phyloP scores from a whole-genome alignment of 1,284 basidiomycete species.

The Fomitopsis schrenkii region DNA sequence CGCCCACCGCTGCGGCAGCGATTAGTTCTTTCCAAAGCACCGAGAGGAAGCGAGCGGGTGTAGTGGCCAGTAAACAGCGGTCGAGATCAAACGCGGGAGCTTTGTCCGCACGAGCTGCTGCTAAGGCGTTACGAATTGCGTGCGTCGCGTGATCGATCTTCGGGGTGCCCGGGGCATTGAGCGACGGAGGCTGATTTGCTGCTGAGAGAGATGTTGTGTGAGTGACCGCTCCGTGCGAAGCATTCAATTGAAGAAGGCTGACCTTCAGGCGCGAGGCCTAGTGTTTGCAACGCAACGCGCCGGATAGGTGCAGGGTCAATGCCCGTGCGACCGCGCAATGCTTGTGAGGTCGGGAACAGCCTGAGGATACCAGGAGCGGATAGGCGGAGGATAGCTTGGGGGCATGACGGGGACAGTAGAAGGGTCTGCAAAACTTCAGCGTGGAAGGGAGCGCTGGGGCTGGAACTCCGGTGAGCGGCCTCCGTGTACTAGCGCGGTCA shows the following conservation, averaged over 20 bases:
- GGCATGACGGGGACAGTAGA: slow-evolving; percentile 59
- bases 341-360: slow-evolving; percentile 39
- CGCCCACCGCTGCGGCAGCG: slow-evolving; percentile 45
- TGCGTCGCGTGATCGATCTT: slow-evolving; percentile 44
- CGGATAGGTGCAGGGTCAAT: slow-evolving; percentile 42
- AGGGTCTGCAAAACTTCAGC: slow-evolving; percentile 65
- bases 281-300: slow-evolving; percentile 37
- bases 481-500: slow-evolving; percentile 12
- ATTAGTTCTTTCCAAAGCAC: slow-evolving; percentile 61
- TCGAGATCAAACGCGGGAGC: slow-evolving; percentile 59
- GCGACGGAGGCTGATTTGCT: slow-evolving; percentile 7
- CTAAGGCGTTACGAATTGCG: slow-evolving; percentile 51
- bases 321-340: slow-evolving; percentile 26
- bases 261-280: slow-evolving; percentile 40
- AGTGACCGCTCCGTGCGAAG: background rate
- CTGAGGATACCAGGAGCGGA: slow-evolving; percentile 55
- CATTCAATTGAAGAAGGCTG: slow-evolving; percentile 6
- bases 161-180: slow-evolving; percentile 10
- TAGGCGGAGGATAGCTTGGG: slow-evolving; percentile 57
- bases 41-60: slow-evolving; percentile 57
- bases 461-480: slow-evolving; percentile 15
- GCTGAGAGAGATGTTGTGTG: background rate
- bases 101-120: slow-evolving; percentile 52
- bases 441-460: slow-evolving; percentile 34
- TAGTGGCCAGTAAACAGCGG: slow-evolving; percentile 50